Evolutionary conservation across 164 flowering plant species (phyloP).

Genomic region (Piper betle): DNA sequence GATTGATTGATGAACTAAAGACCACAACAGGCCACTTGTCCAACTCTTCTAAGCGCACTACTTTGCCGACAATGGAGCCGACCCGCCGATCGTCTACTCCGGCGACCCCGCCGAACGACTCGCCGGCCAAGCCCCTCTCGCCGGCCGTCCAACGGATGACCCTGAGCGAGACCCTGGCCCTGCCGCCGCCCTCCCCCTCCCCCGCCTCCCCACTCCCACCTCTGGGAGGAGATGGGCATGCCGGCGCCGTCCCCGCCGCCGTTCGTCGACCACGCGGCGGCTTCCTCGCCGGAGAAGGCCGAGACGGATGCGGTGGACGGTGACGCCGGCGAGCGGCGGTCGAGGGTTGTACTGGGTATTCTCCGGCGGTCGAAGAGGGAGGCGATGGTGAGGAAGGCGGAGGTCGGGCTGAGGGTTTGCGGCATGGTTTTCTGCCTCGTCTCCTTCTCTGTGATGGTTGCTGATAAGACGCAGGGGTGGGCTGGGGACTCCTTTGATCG

Average conservation of each 20-base stretch:
- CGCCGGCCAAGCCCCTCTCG: neutral
- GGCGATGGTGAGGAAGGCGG: constrained; percentile 29
- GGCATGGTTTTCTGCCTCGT: constrained; percentile 56
- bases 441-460: constrained; percentile 92
- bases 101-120: neutral
- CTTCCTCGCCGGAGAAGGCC: constrained; percentile 3
- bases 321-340: no score
- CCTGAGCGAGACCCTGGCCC: neutral
- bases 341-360: no score
- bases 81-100: neutral
- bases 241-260: constrained; percentile 1
- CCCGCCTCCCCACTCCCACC: neutral
- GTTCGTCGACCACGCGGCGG: constrained; percentile 14
- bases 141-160: neutral
- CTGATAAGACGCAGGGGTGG: constrained; percentile 93
- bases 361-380: constrained; percentile 25
- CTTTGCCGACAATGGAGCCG: neutral
- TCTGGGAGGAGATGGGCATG: neutral
- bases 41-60: no score
- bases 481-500: constrained; percentile 91
- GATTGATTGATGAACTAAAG: no score
- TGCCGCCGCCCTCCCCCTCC: neutral
- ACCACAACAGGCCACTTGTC: no score
- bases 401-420: constrained; percentile 53
- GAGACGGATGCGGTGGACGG: constrained; percentile 10